phyloP scores from a whole-genome alignment of 1,284 basidiomycete species.

The Tilletiaria anomala region DNA sequence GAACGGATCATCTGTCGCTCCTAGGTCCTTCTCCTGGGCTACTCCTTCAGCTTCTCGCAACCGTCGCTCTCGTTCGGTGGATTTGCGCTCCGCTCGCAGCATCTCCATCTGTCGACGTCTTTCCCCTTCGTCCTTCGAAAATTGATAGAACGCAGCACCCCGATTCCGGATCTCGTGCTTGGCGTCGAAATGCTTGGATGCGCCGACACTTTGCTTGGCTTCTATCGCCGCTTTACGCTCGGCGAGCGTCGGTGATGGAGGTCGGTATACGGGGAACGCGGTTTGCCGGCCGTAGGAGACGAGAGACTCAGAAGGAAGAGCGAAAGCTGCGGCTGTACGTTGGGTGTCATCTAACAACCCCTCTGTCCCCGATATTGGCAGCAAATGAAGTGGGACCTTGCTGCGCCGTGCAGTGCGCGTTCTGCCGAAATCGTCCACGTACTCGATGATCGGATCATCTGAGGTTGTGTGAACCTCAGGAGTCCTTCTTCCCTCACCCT shows the following conservation, averaged over 20 bases:
- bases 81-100: conserved; percentile 38
- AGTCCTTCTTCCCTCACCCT: conserved; percentile 5
- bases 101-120: conserved; percentile 64
- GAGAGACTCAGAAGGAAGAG: background rate
- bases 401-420: conserved; percentile 54
- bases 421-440: conserved; percentile 71
- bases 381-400: conserved; percentile 57
- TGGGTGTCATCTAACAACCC: background rate
- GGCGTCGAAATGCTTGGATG: conserved; percentile 67
- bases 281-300: conserved; percentile 33
- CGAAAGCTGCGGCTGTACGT: background rate
- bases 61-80: conserved; percentile 1
- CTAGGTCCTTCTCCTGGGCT: too few species aligned
- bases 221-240: background rate
- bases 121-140: conserved; percentile 64
- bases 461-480: too few species aligned
- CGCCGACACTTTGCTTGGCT: conserved; percentile 8
- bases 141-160: conserved; percentile 78
- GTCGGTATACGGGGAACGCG: conserved; percentile 70
- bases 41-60: too few species aligned
- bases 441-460: conserved; percentile 67
- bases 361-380: conserved; percentile 19
- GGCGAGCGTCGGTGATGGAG: conserved; percentile 24
- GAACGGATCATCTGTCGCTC: too few species aligned
- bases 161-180: conserved; percentile 65